A percentile compares a stretch with the other conserved stretches of the same genome.
These are phyloP conservation scores for Termitomyces sp. DNA, from an alignment of 768 basidiomycete genomes.

Conservation along the genomic window DNA sequence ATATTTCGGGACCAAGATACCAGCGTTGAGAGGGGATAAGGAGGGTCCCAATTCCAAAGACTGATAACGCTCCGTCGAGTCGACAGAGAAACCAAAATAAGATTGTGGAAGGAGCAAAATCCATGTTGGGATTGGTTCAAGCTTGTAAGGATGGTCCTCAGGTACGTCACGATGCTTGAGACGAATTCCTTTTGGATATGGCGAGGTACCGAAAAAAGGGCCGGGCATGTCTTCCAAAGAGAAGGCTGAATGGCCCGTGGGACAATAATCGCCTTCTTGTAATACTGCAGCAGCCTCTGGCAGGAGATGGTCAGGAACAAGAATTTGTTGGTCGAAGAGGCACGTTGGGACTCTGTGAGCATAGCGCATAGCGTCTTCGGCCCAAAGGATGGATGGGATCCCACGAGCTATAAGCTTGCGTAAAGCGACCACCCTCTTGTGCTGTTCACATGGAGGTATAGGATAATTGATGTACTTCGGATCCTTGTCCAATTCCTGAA, in stretches of 20 bases:
- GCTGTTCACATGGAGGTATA: not conserved
- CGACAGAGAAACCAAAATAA: not conserved
- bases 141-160: not conserved
- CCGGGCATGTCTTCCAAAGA: not conserved
- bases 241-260: not conserved
- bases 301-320: not conserved
- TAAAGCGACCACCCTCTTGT: not conserved
- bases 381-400: not conserved
- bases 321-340: not conserved
- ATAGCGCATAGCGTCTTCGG: not conserved
- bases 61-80: not conserved
- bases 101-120: not conserved
- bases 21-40: not conserved
- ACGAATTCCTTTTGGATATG: not conserved
- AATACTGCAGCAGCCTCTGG: not conserved
- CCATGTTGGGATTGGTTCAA: not conserved
- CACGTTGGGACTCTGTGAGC: not conserved
- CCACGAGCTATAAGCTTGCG: not conserved
- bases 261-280: not conserved
- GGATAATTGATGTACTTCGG: not conserved
- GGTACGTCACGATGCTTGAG: not conserved
- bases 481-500: not conserved
- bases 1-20: slow-evolving; percentile 1
- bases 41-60: not conserved
- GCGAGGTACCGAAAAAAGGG: not conserved